Percentiles rank a stretch among this genome's conserved stretches.
Conservation (phyloP, 2,329 filamentous ascomycete species). For the Plectosphaerella sp. region DNA sequence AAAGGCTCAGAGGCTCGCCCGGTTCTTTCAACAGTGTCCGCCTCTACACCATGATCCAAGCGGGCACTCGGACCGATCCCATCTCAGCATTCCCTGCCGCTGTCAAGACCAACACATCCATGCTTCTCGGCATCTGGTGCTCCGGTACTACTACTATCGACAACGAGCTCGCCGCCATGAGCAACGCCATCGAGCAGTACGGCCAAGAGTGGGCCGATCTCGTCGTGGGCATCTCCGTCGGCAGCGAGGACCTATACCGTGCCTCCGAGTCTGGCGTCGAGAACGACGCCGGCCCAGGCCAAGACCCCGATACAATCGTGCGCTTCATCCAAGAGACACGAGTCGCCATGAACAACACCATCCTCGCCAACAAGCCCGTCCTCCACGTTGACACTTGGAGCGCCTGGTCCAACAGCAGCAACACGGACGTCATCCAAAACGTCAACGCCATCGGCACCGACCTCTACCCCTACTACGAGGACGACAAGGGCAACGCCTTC, state of each 20-base stretch:
- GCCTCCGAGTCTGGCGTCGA: conserved; percentile 6
- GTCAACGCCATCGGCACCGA: conserved; percentile 51
- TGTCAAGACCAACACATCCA: conserved; percentile 39
- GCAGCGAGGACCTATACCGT: conserved; percentile 53
- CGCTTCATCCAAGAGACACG: conserved; percentile 54
- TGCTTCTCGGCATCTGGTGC: conserved; percentile 51
- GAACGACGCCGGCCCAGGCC: conserved; percentile 5
- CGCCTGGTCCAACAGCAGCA: conserved; percentile 43
- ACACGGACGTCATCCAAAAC: conserved; percentile 42
- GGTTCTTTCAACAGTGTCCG: conserved; percentile 7
- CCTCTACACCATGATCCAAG: conserved; percentile 11
- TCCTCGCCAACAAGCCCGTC: conserved; percentile 30
- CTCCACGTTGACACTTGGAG: conserved; percentile 56
- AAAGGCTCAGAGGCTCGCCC: conserved; percentile 1
- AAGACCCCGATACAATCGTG: conserved; percentile 43
- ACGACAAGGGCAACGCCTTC: conserved; percentile 32
- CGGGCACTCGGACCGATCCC: conserved; percentile 38
- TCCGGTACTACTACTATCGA: conserved; percentile 29
- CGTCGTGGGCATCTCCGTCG: conserved; percentile 49
- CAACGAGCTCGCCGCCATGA: conserved; percentile 45
- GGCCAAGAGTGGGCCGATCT: conserved; percentile 37
- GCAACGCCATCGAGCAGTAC: conserved; percentile 39
- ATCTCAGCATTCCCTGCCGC: conserved; percentile 65
- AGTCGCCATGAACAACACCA: conserved; percentile 35
- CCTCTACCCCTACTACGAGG: conserved; percentile 50